A percentile compares a stretch with the other conserved stretches of the same genome.
phyloP scores from a whole-genome alignment of 2,329 filamentous ascomycete genomes.

The Penicillium rolfsii region DNA sequence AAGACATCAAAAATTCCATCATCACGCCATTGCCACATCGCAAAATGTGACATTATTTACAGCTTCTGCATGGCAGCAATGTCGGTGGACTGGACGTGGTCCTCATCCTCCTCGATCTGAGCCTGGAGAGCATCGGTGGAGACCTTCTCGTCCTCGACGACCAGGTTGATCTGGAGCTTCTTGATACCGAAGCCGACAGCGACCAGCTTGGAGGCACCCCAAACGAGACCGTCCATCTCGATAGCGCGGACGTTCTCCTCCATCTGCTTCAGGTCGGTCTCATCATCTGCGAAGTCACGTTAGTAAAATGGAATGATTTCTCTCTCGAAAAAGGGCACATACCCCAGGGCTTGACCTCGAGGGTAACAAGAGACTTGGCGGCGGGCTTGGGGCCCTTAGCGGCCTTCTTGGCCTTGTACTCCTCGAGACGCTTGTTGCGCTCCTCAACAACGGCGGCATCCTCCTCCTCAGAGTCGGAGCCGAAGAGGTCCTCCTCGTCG shows the following conservation, averaged over 20 bases:
- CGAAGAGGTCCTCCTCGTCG: slow-evolving; percentile 91
- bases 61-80: slow-evolving; percentile 89
- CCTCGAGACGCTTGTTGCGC: slow-evolving; percentile 86
- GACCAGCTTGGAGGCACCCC: slow-evolving; percentile 89
- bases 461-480: slow-evolving; percentile 90
- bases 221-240: slow-evolving; percentile 90
- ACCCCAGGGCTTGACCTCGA: slow-evolving; percentile 99
- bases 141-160: slow-evolving; percentile 96
- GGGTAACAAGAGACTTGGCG: slow-evolving; percentile 93
- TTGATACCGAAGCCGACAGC: slow-evolving; percentile 96
- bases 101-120: slow-evolving; percentile 83
- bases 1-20: slow-evolving; percentile 43
- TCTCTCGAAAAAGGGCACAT: slow-evolving; percentile 48
- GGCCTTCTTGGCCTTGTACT: slow-evolving; percentile 97
- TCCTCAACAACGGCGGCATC: slow-evolving; percentile 81
- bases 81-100: slow-evolving; percentile 94
- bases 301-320: slow-evolving; percentile 22
- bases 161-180: slow-evolving; percentile 98
- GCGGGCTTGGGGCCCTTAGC: slow-evolving; percentile 79
- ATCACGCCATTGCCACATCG: slow-evolving; percentile 40
- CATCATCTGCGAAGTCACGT: slow-evolving; percentile 65
- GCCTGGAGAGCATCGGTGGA: slow-evolving; percentile 84
- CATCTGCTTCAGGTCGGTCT: slow-evolving; percentile 86
- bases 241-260: slow-evolving; percentile 81
- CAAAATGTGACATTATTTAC: slow-evolving; percentile 57